phyloP scores from a whole-genome alignment of 2,329 filamentous ascomycete species.

The Colletotrichum cordylinicola region DNA sequence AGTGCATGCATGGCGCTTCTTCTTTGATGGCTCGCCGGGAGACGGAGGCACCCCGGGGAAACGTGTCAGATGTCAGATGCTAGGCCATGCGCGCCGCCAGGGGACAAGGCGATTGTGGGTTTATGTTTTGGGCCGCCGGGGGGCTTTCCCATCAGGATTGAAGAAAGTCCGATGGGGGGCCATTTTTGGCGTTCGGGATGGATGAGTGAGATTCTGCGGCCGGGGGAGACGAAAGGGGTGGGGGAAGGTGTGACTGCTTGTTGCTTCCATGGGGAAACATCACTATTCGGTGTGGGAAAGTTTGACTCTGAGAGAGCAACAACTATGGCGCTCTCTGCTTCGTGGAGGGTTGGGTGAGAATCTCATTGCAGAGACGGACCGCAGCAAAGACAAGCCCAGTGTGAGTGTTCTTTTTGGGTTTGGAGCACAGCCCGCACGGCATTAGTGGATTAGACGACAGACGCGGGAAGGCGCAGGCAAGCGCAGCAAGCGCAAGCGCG shows the following conservation, averaged over 20 bases:
- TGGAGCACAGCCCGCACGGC: not conserved
- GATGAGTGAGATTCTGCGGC: not conserved
- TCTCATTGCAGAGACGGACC: not conserved
- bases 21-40: not conserved
- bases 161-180: not conserved
- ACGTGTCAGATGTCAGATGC: not conserved
- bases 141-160: not conserved
- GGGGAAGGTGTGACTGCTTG: not conserved
- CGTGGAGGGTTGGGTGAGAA: not conserved
- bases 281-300: not conserved
- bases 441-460: not conserved
- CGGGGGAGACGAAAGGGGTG: not conserved
- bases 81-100: not conserved
- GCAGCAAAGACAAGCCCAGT: not conserved
- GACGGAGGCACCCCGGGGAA: not conserved
- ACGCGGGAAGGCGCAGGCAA: conserved; percentile 5
- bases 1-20: not conserved
- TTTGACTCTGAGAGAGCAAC: not conserved
- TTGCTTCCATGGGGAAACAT: not conserved
- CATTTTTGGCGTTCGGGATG: not conserved
- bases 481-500: not conserved
- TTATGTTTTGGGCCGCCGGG: not conserved
- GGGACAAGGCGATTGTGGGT: not conserved
- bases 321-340: not conserved
- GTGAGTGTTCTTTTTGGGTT: not conserved